Percentiles rank a stretch among this genome's conserved stretches.
Evolutionary conservation across 2,329 filamentous ascomycete species (phyloP).

Genomic region (Diatrype stigma): DNA sequence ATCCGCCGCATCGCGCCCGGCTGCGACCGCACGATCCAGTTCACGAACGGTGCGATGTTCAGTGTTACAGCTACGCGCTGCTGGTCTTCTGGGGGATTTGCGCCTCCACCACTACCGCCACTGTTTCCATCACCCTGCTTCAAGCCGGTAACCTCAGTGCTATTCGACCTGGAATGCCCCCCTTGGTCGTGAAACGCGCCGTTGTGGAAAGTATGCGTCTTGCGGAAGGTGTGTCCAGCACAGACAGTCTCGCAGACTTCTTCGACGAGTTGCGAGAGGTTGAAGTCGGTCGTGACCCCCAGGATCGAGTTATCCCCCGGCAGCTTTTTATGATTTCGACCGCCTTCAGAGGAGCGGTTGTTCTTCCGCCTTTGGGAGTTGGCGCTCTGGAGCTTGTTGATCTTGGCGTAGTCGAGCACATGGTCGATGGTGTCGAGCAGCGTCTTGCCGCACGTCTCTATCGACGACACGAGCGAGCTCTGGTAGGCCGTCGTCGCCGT

Average conservation of each 20-base stretch:
- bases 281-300: constrained; percentile 28
- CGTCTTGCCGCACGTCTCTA: constrained; percentile 43
- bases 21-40: constrained; percentile 51
- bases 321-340: constrained; percentile 17
- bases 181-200: constrained; percentile 3
- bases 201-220: constrained; percentile 14
- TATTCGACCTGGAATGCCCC: background rate
- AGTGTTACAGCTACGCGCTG: constrained; percentile 42
- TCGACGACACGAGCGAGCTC: constrained; percentile 39
- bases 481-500: constrained; percentile 34
- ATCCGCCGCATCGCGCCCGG: constrained; percentile 49
- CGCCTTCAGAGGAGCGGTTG: no score
- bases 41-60: constrained; percentile 41
- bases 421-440: constrained; percentile 47
- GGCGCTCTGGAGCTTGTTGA: constrained; percentile 30
- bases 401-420: constrained; percentile 41
- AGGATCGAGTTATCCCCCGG: constrained; percentile 19
- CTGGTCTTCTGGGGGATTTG: background rate
- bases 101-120: no score
- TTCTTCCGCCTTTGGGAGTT: constrained; percentile 18
- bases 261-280: constrained; percentile 31
- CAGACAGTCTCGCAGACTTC: constrained; percentile 37
- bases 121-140: no score
- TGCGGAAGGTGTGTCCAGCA: constrained; percentile 34
- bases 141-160: no score